Conservation (phyloP, 495 filamentous ascomycete genomes). For the Recurvomyces mirabilis region DNA sequence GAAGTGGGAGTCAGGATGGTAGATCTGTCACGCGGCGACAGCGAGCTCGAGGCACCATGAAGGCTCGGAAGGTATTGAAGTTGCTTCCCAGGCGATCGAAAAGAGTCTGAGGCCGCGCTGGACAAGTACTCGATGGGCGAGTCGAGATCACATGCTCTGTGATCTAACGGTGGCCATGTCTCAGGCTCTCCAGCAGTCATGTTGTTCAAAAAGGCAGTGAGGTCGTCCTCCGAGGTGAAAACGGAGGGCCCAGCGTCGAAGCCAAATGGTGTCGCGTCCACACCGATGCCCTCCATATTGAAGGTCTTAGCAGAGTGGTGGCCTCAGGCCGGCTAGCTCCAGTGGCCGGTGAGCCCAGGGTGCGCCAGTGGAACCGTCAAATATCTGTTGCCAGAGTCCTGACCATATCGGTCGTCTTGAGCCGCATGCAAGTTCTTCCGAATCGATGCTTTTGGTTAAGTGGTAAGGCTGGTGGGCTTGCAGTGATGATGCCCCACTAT, state of each 20-base stretch:
- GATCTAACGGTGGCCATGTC: not conserved
- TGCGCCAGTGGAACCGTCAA: too few relatives aligned
- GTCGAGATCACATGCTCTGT: not conserved
- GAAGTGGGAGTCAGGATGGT: conserved; percentile 9
- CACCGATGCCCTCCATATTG: not conserved
- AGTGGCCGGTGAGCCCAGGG: too few relatives aligned
- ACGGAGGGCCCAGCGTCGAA: conserved; percentile 4
- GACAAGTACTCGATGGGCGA: conserved; percentile 2
- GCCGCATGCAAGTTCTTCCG: too few relatives aligned
- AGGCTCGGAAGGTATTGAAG: too few relatives aligned
- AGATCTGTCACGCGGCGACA: conserved; percentile 6
- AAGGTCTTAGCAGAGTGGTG: too few relatives aligned
- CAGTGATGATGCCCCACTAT: too few relatives aligned
- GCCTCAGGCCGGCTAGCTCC: too few relatives aligned
- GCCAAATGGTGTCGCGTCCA: conserved; percentile 1
- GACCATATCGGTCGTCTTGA: too few relatives aligned
- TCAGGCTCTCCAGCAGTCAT: not conserved
- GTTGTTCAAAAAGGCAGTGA: not conserved
- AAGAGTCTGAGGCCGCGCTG: not conserved
- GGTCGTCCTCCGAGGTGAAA: not conserved
- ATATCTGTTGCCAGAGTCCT: too few relatives aligned
- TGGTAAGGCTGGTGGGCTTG: too few relatives aligned
- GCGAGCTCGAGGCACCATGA: conserved; percentile 6
- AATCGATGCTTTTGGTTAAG: too few relatives aligned
- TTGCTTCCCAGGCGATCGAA: conserved; percentile 6